Conservation (phyloP, 257 asterid genomes). For the Ocimum tenuiflorum region DNA sequence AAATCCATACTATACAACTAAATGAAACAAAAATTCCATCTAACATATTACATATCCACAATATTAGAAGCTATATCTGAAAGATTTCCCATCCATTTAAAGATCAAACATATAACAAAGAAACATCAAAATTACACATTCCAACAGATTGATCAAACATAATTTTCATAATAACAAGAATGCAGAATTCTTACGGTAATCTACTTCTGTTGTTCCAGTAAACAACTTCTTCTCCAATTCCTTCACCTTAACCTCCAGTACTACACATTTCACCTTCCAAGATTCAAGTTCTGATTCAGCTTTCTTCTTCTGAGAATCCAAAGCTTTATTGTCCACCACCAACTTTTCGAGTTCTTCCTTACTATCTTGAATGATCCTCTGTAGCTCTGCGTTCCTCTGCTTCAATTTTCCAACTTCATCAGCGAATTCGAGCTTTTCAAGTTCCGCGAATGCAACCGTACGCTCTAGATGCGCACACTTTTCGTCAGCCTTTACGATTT, state of each 20-base stretch:
- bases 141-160: neutral
- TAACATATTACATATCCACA: neutral
- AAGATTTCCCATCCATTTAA: neutral
- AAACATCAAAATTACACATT: neutral
- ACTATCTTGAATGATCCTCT: constrained; percentile 17
- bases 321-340: constrained; percentile 45
- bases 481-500: constrained; percentile 17
- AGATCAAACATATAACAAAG: neutral
- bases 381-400: constrained; percentile 34
- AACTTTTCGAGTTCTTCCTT: constrained; percentile 25
- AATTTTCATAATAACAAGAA: neutral
- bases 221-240: constrained; percentile 29
- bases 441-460: constrained; percentile 15
- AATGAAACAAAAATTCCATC: neutral
- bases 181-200: neutral
- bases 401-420: constrained; percentile 28
- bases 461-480: constrained; percentile 16
- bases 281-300: constrained; percentile 36
- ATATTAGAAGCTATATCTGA: neutral
- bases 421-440: constrained; percentile 13
- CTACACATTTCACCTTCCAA: constrained; percentile 43
- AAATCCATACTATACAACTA: neutral
- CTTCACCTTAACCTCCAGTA: constrained; percentile 33
- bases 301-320: constrained; percentile 45
- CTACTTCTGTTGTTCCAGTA: constrained; percentile 7